phyloP scores from a whole-genome alignment of 768 basidiomycete genomes.

The Phanerodontia chrysosporium region DNA sequence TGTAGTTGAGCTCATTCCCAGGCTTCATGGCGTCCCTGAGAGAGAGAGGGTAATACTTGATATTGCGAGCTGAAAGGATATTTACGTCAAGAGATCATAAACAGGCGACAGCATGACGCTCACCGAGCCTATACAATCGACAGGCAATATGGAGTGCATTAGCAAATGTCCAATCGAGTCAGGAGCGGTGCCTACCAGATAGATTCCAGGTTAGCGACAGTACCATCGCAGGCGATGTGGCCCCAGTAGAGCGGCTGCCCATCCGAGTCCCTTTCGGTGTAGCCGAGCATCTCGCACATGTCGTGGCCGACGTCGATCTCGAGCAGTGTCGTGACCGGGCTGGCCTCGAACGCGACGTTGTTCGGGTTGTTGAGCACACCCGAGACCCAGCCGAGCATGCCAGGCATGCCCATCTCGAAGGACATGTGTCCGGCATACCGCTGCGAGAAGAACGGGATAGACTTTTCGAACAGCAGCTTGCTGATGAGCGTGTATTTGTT shows the following conservation, averaged over 20 bases:
- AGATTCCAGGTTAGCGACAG: slow-evolving; percentile 44
- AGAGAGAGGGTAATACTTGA: slow-evolving; percentile 44
- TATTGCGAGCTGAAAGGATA: slow-evolving; percentile 35
- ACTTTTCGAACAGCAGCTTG: slow-evolving; percentile 26
- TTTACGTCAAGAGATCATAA: not conserved
- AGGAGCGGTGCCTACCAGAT: slow-evolving; percentile 32
- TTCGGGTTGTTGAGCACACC: slow-evolving; percentile 36
- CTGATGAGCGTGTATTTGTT: slow-evolving; percentile 16
- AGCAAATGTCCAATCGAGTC: too few species aligned
- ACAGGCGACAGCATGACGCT: slow-evolving; percentile 1
- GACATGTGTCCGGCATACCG: slow-evolving; percentile 39
- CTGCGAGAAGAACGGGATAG: slow-evolving; percentile 36
- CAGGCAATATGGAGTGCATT: too few species aligned
- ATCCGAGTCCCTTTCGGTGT: slow-evolving; percentile 14
- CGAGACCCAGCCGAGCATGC: slow-evolving; percentile 20
- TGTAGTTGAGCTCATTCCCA: slow-evolving; percentile 26
- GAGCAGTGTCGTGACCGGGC: slow-evolving; percentile 35
- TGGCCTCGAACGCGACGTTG: slow-evolving; percentile 39
- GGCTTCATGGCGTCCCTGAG: slow-evolving; percentile 28
- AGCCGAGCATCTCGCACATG: slow-evolving; percentile 40
- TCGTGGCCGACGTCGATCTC: slow-evolving; percentile 38
- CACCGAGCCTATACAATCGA: slow-evolving; percentile 3
- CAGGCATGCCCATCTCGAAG: slow-evolving; percentile 31
- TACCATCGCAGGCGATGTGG: slow-evolving; percentile 40
- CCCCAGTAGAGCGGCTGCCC: slow-evolving; percentile 32